These are phyloP conservation scores for Candida sp. DNA, from an alignment of 1,139 yeast species.

Conservation along the genomic window DNA sequence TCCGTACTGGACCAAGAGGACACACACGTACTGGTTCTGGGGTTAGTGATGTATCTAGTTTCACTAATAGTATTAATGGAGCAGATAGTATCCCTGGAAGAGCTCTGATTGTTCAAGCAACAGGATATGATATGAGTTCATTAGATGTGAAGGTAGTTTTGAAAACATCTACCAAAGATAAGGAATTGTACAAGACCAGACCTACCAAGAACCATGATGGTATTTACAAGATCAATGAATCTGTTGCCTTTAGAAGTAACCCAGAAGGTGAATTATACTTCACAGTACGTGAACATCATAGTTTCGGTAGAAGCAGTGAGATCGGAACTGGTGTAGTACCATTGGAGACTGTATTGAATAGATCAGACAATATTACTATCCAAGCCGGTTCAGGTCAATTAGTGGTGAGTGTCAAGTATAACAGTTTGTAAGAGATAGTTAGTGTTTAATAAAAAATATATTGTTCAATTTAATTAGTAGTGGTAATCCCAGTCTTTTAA, in stretches of 20 bases:
- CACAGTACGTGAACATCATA: constrained; percentile 63
- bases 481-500: no score
- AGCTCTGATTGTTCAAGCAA: constrained; percentile 43
- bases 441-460: not conserved
- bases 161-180: constrained; percentile 49
- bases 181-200: constrained; percentile 66
- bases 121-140: constrained; percentile 25
- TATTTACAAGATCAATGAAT: constrained; percentile 58
- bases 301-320: constrained; percentile 67
- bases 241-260: constrained; percentile 64
- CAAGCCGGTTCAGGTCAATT: constrained; percentile 28
- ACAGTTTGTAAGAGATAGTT: not conserved
- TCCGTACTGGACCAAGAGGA: constrained; percentile 10
- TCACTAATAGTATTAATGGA: constrained; percentile 36
- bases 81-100: constrained; percentile 51
- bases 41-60: constrained; percentile 27
- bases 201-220: constrained; percentile 47
- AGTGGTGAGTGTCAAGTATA: constrained; percentile 26
- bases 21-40: constrained; percentile 26
- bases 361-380: constrained; percentile 25
- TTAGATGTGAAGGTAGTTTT: constrained; percentile 53
- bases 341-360: constrained; percentile 35
- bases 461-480: not conserved
- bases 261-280: constrained; percentile 58
- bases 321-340: constrained; percentile 52